Evolutionary conservation across 805 yeast species (phyloP).

Genomic region (Metschnikowia rubicola): DNA sequence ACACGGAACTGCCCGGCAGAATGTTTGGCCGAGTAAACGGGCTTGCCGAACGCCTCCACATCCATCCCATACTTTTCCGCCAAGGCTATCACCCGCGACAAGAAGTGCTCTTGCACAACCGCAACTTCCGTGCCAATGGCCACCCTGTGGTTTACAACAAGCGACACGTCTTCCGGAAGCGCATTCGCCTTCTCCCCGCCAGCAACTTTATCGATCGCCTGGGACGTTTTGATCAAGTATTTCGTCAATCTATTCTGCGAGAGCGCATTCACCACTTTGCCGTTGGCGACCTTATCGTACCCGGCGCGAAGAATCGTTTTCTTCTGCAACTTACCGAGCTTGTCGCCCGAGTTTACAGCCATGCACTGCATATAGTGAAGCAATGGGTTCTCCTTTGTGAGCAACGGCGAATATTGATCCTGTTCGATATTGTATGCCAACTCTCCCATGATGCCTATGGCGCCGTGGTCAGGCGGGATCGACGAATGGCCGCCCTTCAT

Average conservation of each 20-base stretch:
- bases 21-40: background rate
- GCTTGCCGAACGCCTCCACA: conserved; percentile 14
- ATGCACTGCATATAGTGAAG: conserved; percentile 56
- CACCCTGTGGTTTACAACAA: conserved; percentile 35
- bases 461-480: conserved; percentile 76
- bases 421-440: conserved; percentile 54
- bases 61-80: conserved; percentile 13
- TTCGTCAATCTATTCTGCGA: conserved; percentile 20
- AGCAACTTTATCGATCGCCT: conserved; percentile 29
- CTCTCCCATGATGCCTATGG: conserved; percentile 70
- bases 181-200: conserved; percentile 43
- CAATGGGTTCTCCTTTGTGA: conserved; percentile 58
- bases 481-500: conserved; percentile 82
- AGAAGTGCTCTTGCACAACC: conserved; percentile 22
- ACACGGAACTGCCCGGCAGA: conserved; percentile 7
- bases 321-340: conserved; percentile 21
- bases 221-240: conserved; percentile 33
- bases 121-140: conserved; percentile 28
- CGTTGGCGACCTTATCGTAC: conserved; percentile 33
- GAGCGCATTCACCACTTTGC: conserved; percentile 20
- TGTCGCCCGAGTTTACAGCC: conserved; percentile 46
- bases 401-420: conserved; percentile 46
- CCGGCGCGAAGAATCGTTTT: conserved; percentile 36
- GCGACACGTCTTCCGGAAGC: conserved; percentile 31
- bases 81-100: conserved; percentile 27